Evolutionary conservation across 805 yeast species (phyloP), one percentile per base, ranked within the genome.

Genomic region (Saccharomycopsis vini): DNA sequence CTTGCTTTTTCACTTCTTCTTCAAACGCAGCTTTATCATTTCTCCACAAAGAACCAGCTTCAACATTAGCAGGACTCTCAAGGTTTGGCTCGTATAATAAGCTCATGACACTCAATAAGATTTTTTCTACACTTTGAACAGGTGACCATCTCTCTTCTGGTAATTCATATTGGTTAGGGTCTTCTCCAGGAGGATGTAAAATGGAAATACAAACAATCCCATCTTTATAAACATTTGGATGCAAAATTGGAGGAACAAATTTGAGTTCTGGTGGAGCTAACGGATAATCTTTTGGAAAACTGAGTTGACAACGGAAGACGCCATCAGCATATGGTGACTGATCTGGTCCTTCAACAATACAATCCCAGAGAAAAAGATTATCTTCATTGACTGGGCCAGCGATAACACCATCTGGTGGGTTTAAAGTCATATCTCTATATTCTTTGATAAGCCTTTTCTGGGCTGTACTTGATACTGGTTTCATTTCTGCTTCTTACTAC

Each of bases 141-240:
- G 98, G 98, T 5, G 95, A 84, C 98, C 98, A 92, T 52, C 98
- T 69, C 64, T 92, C 98, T 54, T 89, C 94, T 0, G 97, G 95
- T 24, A 85, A 64, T 62, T 92, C 98, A 63, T 92, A 92, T 72
- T 82, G 88, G 60, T 88, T 77, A 18, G 98, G 97, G 62, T 92
- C 98, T 54, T 89, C 95, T 9, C 98, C 98, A 1, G 97, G 95
- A 1, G 96, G 79, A 60, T 92, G 98, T 52, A 92, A 68, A 40
- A 92, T 92, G 13, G 95, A 86, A 40, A 92, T 92, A 62, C 98
- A 92, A 3, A 92, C 98, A 20, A 86, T 86, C 2, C 98, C 98
- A 57, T 89, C 95, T 40, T 84, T 77, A 60, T 90, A 92, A 44
- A 92, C 79, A 62, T 92, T 92, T 20, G 98, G 98, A 61, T 92